Evolutionary conservation across 2,329 filamentous ascomycete genomes (phyloP).

Genomic region (Fusarium sp.): DNA sequence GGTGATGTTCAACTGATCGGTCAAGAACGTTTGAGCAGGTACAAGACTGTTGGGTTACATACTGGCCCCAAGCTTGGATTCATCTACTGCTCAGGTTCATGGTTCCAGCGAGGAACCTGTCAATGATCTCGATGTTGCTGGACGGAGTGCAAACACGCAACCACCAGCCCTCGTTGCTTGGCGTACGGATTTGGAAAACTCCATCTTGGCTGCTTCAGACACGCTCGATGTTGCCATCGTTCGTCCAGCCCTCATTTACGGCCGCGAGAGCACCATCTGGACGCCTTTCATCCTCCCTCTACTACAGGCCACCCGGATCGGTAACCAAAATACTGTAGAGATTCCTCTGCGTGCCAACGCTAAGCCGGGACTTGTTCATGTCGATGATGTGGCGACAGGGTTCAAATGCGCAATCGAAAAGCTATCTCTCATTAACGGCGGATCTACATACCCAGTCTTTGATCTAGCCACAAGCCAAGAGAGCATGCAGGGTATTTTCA

Average conservation of each 20-base stretch:
- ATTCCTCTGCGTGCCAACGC: not conserved
- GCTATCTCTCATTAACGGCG: not conserved
- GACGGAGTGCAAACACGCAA: not conserved
- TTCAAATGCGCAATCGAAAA: not conserved
- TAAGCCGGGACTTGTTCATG: not conserved
- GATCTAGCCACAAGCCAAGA: not conserved
- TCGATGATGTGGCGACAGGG: slow-evolving; percentile 1
- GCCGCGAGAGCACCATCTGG: slow-evolving; percentile 2
- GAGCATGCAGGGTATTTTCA: not conserved
- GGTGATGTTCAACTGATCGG: not conserved
- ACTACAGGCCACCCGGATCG: not conserved
- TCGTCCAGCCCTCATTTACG: not conserved
- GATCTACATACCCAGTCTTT: not conserved
- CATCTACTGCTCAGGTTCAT: slow-evolving; percentile 1
- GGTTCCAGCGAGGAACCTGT: not conserved
- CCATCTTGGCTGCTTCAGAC: not conserved
- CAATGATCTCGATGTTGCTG: not conserved
- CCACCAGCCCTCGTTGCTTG: not conserved
- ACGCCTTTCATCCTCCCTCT: not conserved
- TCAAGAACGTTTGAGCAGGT: not conserved
- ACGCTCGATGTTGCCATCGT: not conserved
- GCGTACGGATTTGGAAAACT: not conserved
- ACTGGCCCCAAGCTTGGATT: not conserved
- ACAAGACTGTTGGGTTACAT: not conserved
- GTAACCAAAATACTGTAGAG: not conserved